A percentile compares a stretch with the other conserved stretches of the same genome.
Evolutionary conservation across 345 rosid species (phyloP).

Genomic region (Trapa bicornis): DNA sequence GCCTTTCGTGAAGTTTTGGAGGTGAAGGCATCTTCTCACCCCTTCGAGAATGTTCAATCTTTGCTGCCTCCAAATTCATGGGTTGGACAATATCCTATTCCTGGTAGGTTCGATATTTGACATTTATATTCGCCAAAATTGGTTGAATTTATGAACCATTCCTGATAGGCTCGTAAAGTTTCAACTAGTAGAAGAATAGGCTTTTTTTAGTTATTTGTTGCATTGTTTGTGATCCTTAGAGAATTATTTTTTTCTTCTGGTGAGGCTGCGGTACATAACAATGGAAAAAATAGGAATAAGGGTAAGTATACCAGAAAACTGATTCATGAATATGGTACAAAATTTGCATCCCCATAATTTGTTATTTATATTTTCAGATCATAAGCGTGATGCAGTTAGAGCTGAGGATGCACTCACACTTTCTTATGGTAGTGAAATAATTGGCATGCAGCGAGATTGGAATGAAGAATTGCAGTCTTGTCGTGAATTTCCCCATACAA

Average conservation of each 20-base stretch:
- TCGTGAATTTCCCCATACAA: slow-evolving; percentile 86
- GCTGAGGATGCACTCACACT: slow-evolving; percentile 91
- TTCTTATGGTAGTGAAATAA: slow-evolving; percentile 92
- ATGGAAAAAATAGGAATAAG: not conserved
- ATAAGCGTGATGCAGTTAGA: slow-evolving; percentile 91
- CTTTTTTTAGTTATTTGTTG: not conserved
- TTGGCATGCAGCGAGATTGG: slow-evolving; percentile 99
- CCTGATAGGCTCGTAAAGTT: not conserved
- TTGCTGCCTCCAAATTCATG: slow-evolving; percentile 88
- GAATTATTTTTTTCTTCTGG: not conserved
- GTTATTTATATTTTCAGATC: slow-evolving; percentile 38
- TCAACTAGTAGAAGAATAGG: not conserved
- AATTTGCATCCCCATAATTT: not conserved
- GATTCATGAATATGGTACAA: not conserved
- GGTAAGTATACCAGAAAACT: not conserved
- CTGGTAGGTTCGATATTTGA: slow-evolving; percentile 31
- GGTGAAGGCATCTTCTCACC: slow-evolving; percentile 89
- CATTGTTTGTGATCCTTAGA: too few relatives aligned
- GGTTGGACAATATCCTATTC: slow-evolving; percentile 70
- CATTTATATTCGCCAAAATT: too few relatives aligned
- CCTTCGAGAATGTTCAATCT: slow-evolving; percentile 97
- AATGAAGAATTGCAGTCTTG: slow-evolving; percentile 99
- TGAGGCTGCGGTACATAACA: not conserved
- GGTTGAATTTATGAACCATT: not conserved
- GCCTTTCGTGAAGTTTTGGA: slow-evolving; percentile 92